Conservation (phyloP, 2,329 filamentous ascomycete species). For the Elsinoe arachidis region DNA sequence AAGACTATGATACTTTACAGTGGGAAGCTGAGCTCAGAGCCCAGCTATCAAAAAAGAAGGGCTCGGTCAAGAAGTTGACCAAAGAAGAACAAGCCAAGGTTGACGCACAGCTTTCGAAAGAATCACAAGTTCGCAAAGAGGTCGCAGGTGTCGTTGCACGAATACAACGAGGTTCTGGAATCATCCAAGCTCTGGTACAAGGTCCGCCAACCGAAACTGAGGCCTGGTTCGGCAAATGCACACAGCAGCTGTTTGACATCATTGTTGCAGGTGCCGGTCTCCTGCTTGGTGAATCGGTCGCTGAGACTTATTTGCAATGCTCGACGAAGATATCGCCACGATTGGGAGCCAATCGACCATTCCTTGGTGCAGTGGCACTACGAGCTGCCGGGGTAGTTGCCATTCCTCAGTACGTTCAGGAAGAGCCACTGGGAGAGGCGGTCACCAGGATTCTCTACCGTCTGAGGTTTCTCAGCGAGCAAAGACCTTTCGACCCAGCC, state of each 20-base stretch:
- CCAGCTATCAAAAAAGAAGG: slow-evolving; percentile 88
- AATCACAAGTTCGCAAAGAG: slow-evolving; percentile 66
- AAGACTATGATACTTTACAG: slow-evolving; percentile 91
- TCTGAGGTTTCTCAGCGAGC: slow-evolving; percentile 80
- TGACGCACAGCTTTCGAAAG: slow-evolving; percentile 81
- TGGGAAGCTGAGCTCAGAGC: slow-evolving; percentile 90
- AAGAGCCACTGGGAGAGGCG: slow-evolving; percentile 71
- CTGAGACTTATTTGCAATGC: slow-evolving; percentile 70
- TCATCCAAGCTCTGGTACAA: slow-evolving; percentile 70
- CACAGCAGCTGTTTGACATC: slow-evolving; percentile 61
- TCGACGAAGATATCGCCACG: slow-evolving; percentile 65
- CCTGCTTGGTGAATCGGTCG: slow-evolving; percentile 70
- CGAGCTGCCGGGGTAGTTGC: slow-evolving; percentile 67
- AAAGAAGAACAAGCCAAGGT: slow-evolving; percentile 84
- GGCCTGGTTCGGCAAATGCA: slow-evolving; percentile 77
- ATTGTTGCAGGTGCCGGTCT: slow-evolving; percentile 74
- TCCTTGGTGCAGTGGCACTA: slow-evolving; percentile 80
- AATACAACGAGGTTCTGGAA: slow-evolving; percentile 73
- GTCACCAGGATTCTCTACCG: slow-evolving; percentile 85
- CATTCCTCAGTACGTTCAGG: slow-evolving; percentile 60
- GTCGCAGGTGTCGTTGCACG: slow-evolving; percentile 61
- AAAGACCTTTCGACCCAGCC: slow-evolving; percentile 83
- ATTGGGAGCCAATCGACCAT: slow-evolving; percentile 67
- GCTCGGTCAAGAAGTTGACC: slow-evolving; percentile 81
- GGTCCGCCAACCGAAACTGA: slow-evolving; percentile 84